Evolutionary conservation across 2,329 filamentous ascomycete genomes (phyloP), one percentile per base, ranked within the genome.

Genomic region (Penicillium brevicompactum): DNA sequence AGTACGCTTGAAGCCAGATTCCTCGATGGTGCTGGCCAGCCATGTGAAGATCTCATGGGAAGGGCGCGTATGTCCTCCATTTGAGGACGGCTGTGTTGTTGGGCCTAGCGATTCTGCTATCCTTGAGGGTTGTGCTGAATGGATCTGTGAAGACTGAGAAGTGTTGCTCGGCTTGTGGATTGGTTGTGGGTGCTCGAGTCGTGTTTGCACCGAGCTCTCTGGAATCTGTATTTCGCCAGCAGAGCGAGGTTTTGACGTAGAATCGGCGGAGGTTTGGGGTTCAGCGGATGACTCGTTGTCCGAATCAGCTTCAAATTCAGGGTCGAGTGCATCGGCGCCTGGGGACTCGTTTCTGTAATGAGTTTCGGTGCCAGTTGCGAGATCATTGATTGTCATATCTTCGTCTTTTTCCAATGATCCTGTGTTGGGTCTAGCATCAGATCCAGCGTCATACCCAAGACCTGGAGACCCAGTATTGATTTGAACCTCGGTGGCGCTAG

Each of bases 1-100:
- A n/a, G 27, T 32, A 3, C 51, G 41, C 27, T 55, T 46, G n/a
- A 55, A 55, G 4, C n/a, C 52, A 24, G 52, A 51, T 41, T 51
- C 47, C 18, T 41, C 45, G 8, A 43, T 51, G 18, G 41, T 24
- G 8, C 51, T 24, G 3, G 32, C 46, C 14, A 55, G 18, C 52
- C 52, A 55, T 3, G 18, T 41, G 27, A 55, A 55, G n/a, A 55
- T 46, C 21, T 32, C 14, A 14, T 34, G 21, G 10, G 31, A 32
- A 27, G 10, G 3, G 4, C 7, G 31, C 14, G 8, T 14, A 24
- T 8, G 13, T 4, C 16, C 24, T 22, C 41, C 37, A 27, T 34
- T 22, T 21, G 37, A 14, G 27, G 27, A 3, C n/a, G 27, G 3
- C 22, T 42, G n/a, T 5, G 24, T 42, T 22, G 21, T 16, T 5